Percentiles rank a stretch among this genome's conserved stretches.
Evolutionary conservation across 164 flowering plant species (phyloP).

Genomic region (Chimonanthus praecox): DNA sequence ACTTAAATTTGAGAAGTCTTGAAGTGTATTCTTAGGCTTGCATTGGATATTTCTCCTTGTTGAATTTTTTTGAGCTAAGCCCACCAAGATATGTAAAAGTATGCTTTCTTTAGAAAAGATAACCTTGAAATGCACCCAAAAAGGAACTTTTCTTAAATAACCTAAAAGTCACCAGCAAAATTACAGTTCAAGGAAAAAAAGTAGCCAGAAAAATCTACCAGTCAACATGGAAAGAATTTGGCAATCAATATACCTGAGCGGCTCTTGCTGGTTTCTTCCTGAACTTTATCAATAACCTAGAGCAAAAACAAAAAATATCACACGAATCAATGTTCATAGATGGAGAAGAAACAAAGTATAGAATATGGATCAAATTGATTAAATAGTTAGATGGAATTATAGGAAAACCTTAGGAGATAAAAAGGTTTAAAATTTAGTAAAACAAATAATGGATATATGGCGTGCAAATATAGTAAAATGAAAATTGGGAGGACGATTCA

Average conservation of each 20-base stretch:
- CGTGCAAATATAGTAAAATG: too few relatives aligned
- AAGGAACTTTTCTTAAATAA: too few relatives aligned
- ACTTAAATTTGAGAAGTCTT: neutral
- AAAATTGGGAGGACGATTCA: too few relatives aligned
- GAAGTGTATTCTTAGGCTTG: neutral
- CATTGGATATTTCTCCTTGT: neutral
- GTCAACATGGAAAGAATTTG: neutral
- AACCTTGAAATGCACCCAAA: neutral
- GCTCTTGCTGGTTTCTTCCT: conserved; percentile 53
- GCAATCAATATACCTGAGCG: conserved; percentile 35
- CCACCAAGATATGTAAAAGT: too few relatives aligned
- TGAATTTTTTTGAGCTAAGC: too few relatives aligned
- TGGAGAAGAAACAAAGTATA: too few relatives aligned
- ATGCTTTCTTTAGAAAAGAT: neutral
- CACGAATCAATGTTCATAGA: neutral
- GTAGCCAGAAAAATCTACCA: neutral
- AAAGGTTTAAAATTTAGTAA: too few relatives aligned
- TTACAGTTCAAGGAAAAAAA: too few relatives aligned
- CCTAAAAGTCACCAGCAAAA: neutral
- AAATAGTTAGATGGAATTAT: too few relatives aligned
- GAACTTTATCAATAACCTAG: conserved; percentile 67
- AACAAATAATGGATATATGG: too few relatives aligned
- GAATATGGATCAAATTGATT: too few relatives aligned
- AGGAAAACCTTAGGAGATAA: too few relatives aligned
- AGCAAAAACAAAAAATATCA: conserved; percentile 1